These are phyloP conservation scores for Neofusicoccum cordaticola DNA, from an alignment of 2,329 filamentous ascomycete genomes.

Conservation along the genomic window DNA sequence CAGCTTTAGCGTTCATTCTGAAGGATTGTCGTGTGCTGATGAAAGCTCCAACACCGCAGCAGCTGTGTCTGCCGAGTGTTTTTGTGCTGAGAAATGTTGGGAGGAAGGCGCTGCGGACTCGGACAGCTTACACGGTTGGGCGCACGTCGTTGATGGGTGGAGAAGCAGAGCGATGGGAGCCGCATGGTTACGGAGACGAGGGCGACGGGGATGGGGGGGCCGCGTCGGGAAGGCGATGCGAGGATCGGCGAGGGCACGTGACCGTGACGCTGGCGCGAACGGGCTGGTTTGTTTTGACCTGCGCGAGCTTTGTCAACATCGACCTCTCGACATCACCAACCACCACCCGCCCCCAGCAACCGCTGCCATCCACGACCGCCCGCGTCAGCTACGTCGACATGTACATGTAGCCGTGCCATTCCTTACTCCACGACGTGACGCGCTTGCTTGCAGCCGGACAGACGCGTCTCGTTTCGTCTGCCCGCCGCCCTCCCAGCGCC, in stretches of 20 bases:
- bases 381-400: background rate
- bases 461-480: background rate
- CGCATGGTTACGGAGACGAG: too few relatives aligned
- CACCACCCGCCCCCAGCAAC: constrained; percentile 6
- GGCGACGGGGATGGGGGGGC: too few relatives aligned
- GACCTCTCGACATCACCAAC: constrained; percentile 1
- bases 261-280: background rate
- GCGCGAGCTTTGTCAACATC: background rate
- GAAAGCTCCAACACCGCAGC: too few relatives aligned
- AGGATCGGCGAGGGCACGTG: background rate
- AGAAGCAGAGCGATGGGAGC: too few relatives aligned
- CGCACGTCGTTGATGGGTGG: too few relatives aligned
- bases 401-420: background rate
- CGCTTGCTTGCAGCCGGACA: background rate
- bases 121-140: too few relatives aligned
- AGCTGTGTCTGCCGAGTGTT: too few relatives aligned
- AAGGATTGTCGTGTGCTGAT: too few relatives aligned
- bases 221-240: background rate
- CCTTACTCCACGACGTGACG: background rate
- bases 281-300: background rate
- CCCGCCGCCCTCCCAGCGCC: background rate
- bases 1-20: too few relatives aligned
- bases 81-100: too few relatives aligned
- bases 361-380: background rate
- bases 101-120: too few relatives aligned